Conservation (phyloP, 2,329 filamentous ascomycete species). For the Ceratocystis colombiana region DNA sequence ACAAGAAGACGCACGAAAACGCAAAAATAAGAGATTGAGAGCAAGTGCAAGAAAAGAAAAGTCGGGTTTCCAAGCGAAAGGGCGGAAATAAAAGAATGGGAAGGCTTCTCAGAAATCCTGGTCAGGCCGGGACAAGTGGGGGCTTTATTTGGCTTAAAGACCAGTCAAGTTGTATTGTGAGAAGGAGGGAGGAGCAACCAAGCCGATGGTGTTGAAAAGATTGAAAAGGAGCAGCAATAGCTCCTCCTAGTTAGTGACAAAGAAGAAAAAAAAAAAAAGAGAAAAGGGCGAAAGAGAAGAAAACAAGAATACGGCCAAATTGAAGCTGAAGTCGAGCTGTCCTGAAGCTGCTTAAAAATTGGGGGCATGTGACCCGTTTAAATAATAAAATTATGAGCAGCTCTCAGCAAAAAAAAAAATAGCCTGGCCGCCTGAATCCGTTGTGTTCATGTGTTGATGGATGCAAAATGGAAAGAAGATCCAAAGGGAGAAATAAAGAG, state of each 20-base stretch:
- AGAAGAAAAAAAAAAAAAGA: background rate
- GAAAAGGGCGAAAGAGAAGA: background rate
- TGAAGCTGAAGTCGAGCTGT: background rate
- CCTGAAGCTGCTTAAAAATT: background rate
- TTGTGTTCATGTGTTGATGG: background rate
- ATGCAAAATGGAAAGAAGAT: background rate
- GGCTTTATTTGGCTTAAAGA: constrained; percentile 21
- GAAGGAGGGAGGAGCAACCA: background rate
- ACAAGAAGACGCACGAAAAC: constrained; percentile 5
- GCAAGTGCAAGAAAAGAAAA: constrained; percentile 10
- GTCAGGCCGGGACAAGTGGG: constrained; percentile 18
- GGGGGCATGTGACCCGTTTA: constrained; percentile 2
- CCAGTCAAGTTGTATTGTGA: background rate
- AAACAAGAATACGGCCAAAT: too few relatives aligned
- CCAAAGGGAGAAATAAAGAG: background rate
- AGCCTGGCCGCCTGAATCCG: background rate
- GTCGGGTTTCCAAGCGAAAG: background rate
- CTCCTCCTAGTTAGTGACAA: background rate
- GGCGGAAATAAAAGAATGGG: constrained; percentile 12
- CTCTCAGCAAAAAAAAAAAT: background rate
- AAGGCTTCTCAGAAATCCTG: constrained; percentile 5
- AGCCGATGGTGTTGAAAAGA: constrained; percentile 1
- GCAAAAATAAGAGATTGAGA: background rate
- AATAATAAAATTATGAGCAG: constrained; percentile 3
- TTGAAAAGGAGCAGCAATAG: background rate